Base-by-base conservation (phyloP, 2,329 filamentous ascomycete species). In the Talaromyces sp. region DNA sequence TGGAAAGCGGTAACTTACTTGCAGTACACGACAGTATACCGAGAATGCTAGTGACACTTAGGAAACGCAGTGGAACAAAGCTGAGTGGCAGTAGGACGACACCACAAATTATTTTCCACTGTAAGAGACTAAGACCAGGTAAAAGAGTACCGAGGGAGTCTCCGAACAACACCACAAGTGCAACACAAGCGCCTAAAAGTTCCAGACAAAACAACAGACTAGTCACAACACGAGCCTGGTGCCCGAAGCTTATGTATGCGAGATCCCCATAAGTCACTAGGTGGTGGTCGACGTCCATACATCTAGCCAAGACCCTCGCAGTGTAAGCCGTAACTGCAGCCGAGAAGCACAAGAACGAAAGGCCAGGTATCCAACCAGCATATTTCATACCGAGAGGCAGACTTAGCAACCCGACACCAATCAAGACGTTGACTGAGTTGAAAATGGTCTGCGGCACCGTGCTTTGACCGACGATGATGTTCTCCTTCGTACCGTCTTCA, bases 231-330 rank as follows among this genome's bases (percentile, higher is more conserved):
- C 94, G 89, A 41, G 93, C 94, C 65, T 86, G 89, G 16, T 88
- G 86, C 9, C 94, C 94, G 76, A 96, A 97, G 22, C 92, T 93
- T 70, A 96, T 89, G 73, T 90, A 97, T 1, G 94, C 95, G 57
- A 98, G 82, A 74, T 98, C 94, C 39, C 93, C 95, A 77, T 97
- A 98, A 2, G 94, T 97, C 72, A 97, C 93, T 68, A 97, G 86
- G 60, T 87, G 91, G 66, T 85, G 86, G 78, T 97, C 92, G 24
- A 92, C 86, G 70, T 97, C 90, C 81, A 97, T 89, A 76, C 94
- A 98, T 76, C 90, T 94, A 33, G 92, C 90, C 41, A 97, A 83
- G 13, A 97, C 80, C 70, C 87, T 90, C 13, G 92, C 93, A 0
- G 95, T 98, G 77, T 97, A 97, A 11, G 86, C 86, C 0, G 95